Base-by-base conservation (phyloP, 2,329 filamentous ascomycete genomes). In the Neonectria faginata region DNA sequence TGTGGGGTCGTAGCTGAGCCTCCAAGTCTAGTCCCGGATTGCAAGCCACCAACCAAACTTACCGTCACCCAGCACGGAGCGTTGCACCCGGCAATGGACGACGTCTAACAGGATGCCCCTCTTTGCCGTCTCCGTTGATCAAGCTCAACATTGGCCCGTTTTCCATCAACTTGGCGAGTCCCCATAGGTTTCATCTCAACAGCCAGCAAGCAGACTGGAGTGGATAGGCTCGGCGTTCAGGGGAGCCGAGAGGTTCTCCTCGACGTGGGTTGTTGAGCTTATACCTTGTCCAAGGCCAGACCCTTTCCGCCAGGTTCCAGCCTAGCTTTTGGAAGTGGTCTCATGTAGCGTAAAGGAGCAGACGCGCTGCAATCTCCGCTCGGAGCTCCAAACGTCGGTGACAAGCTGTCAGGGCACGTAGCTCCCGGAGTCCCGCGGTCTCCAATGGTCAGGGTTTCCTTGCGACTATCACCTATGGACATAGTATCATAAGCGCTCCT, bases 271-370 rank as follows among this genome's bases (percentile, higher is more conserved):
- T 44, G 31, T 31, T 31, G 22, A 31, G 25, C 36, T 60, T 36
- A 22, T 56, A 45, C 39, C 31, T 48, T 55, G 51, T 44, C 29
- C 14, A 54, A 16, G 6, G 36, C 42, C 25, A 42, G 41, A 27
- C 41, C 54, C 10, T 55, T 41, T 47, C 60, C 55, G 33, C 60
- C 55, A 27, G 50, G 41, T 42, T 58, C 20, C 27, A 42, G 50
- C 44, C 41, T 44, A 54, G 52, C 8, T 47, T 39, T 29, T 45
- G 44, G 45, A 57, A 50, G 27, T 61, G 62, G 58, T 33, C 47
- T 62, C 52, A 62, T 62, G 58, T 57, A 29, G 57, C 62, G 62
- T 48, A 50, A 54, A 57, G 62, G 58, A 62, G 58, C 42, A 52
- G 29, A 48, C 45, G 42, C 45, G 33, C 25, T 52, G 53, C 48